These are phyloP conservation scores for Tephrocybe rancida DNA, from an alignment of 768 basidiomycete genomes.

Conservation along the genomic window DNA sequence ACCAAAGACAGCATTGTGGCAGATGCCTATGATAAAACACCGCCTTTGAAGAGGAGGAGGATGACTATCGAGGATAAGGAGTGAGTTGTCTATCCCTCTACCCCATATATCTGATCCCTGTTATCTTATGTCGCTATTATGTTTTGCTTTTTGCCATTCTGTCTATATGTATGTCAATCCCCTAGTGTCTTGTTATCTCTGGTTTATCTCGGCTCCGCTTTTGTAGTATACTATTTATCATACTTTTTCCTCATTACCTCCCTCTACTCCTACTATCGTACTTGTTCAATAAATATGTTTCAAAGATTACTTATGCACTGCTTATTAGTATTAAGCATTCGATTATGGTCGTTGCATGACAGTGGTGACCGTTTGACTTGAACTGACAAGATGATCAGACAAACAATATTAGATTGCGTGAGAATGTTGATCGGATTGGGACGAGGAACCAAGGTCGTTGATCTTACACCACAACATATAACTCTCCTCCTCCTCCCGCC, in stretches of 20 bases:
- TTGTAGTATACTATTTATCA: slow-evolving; percentile 22
- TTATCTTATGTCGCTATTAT: slow-evolving; percentile 20
- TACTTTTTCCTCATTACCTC: slow-evolving; percentile 12
- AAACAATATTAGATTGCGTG: slow-evolving; percentile 23
- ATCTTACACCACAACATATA: slow-evolving; percentile 24
- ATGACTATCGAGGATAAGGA: slow-evolving; percentile 32
- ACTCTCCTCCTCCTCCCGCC: slow-evolving; percentile 16
- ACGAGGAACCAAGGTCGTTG: slow-evolving; percentile 19
- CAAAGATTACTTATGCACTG: background rate
- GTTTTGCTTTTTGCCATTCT: slow-evolving; percentile 16
- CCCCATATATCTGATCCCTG: slow-evolving; percentile 19
- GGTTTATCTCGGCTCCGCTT: slow-evolving; percentile 24
- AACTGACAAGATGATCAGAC: slow-evolving; percentile 13
- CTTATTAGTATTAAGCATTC: background rate
- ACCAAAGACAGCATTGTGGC: slow-evolving; percentile 2
- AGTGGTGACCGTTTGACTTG: slow-evolving; percentile 4
- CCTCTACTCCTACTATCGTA: slow-evolving; percentile 8
- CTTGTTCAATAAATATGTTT: slow-evolving; percentile 14
- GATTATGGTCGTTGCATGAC: slow-evolving; percentile 5
- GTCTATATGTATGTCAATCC: slow-evolving; percentile 8
- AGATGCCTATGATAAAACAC: slow-evolving; percentile 28
- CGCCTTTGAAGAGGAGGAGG: slow-evolving; percentile 56
- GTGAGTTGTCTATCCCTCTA: slow-evolving; percentile 10
- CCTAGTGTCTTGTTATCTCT: slow-evolving; percentile 19
- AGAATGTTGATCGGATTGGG: slow-evolving; percentile 25